These are phyloP conservation scores for Magnolia changhungtana DNA, from an alignment of 164 flowering plant genomes.

Conservation along the genomic window DNA sequence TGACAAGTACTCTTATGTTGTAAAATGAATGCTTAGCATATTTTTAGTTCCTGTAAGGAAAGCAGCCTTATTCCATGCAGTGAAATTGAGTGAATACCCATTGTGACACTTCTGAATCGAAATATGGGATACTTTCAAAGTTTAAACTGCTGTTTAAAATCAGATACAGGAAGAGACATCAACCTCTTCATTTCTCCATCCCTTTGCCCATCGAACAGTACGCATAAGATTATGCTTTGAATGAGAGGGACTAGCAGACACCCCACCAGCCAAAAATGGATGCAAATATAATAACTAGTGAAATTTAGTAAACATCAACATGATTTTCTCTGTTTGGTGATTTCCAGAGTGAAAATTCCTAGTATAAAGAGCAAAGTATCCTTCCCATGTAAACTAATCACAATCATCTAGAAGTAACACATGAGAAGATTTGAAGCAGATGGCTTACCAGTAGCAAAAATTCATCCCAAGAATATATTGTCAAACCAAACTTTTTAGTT, in stretches of 20 bases:
- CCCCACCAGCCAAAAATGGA: not conserved
- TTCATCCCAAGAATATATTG: constrained; percentile 78
- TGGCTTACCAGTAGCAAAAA: constrained; percentile 66
- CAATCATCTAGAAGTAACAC: not conserved
- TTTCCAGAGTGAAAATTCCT: not conserved
- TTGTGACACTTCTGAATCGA: no score
- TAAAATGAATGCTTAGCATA: no score
- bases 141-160: not conserved
- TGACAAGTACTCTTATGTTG: no score
- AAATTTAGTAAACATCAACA: not conserved
- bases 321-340: not conserved
- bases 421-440: not conserved
- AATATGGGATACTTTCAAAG: not conserved
- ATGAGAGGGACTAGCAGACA: no score
- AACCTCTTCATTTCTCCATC: not conserved
- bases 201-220: not conserved
- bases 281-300: not conserved
- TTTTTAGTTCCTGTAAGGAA: no score
- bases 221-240: no score
- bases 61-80: no score
- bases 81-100: no score
- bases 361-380: not conserved
- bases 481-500: constrained; percentile 52
- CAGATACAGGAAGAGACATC: not conserved
- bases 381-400: not conserved